Evolutionary conservation across 768 basidiomycete species (phyloP), one percentile per base, ranked within the genome.

Genomic region (Boletellus ananas): DNA sequence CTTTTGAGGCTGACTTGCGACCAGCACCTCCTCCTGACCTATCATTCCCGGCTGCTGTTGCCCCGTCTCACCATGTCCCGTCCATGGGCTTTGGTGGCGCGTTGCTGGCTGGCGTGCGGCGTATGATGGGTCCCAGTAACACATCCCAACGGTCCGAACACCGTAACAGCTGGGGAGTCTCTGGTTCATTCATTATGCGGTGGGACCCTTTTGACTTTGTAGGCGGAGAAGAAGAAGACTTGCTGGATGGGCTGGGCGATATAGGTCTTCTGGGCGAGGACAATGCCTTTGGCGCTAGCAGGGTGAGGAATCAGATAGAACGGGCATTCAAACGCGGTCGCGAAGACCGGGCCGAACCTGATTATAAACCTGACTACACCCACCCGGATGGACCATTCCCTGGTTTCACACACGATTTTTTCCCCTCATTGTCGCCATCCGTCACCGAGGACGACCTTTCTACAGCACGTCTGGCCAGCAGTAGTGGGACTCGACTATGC

Each of bases 371-470:
- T 2, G 70, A 70, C n/a, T 86, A 80, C 66, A 90, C 88, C 0
- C 88, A 91, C 60, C 79, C 84, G 2, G 64, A 64, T 10, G 67
- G 65, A 5, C 70, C 79, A 6, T 71, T 76, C 13, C 70, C 81
- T n/a, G 87, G 85, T 1, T 90, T 85, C 62, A 80, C 83, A 1
- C 78, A 77, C 58, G 79, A 87, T 61, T 89, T 91, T 65, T 76
- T 75, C 3, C 72, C 74, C 20, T 57, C 62, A 8, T 42, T 56
- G 4, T 61, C 68, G 11, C 36, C 53, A 3, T 31, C 58, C 20
- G 34, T 44, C 34, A 73, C 74, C 17, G 68, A 80, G 21, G 71
- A 80, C 39, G 78, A 77, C 43, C 71, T 45, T 48, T 60, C 44
- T 17, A 52, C 52, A 3, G 50, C 58, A 20, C 57, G 52, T 43